phyloP scores from a whole-genome alignment of 2,329 filamentous ascomycete species.

The Plenodomus biglobosus region DNA sequence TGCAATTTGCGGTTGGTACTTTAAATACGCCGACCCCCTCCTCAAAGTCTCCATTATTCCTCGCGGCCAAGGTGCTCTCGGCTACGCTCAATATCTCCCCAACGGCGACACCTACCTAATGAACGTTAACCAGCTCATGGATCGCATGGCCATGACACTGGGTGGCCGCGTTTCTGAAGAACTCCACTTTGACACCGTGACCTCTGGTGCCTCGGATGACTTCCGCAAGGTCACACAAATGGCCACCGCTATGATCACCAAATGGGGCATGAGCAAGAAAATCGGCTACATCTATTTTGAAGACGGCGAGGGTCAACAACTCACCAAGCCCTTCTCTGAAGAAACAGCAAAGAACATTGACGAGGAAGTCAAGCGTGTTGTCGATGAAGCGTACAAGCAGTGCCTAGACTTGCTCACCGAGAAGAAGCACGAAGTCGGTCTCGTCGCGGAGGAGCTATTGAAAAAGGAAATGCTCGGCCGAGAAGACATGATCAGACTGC shows the following conservation, averaged over 20 bases:
- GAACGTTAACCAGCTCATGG: conserved; percentile 94
- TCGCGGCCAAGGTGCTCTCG: conserved; percentile 86
- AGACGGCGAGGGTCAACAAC: conserved; percentile 73
- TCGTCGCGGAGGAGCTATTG: conserved; percentile 90
- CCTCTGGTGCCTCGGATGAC: conserved; percentile 90
- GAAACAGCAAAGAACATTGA: conserved; percentile 92
- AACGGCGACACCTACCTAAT: conserved; percentile 90
- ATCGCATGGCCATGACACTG: conserved; percentile 99
- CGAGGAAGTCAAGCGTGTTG: conserved; percentile 83
- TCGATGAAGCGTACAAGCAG: conserved; percentile 89
- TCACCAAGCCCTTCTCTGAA: conserved; percentile 96
- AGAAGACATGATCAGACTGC: conserved; percentile 87
- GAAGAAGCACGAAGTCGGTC: conserved; percentile 84
- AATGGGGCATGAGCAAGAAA: conserved; percentile 97
- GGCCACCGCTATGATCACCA: conserved; percentile 98
- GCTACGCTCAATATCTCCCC: conserved; percentile 97
- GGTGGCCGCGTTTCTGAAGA: conserved; percentile 95
- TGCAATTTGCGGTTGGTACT: conserved; percentile 97
- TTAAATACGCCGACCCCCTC: conserved; percentile 92
- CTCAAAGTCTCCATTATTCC: conserved; percentile 99
- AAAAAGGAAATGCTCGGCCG: conserved; percentile 87
- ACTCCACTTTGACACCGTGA: conserved; percentile 94
- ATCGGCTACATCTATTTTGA: conserved; percentile 92
- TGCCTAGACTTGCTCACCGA: conserved; percentile 79
- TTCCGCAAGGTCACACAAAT: conserved; percentile 98